Evolutionary conservation across 169 alveolate species (phyloP), one percentile per base, ranked within the genome.

Genomic region (Besnoitia besnoiti): DNA sequence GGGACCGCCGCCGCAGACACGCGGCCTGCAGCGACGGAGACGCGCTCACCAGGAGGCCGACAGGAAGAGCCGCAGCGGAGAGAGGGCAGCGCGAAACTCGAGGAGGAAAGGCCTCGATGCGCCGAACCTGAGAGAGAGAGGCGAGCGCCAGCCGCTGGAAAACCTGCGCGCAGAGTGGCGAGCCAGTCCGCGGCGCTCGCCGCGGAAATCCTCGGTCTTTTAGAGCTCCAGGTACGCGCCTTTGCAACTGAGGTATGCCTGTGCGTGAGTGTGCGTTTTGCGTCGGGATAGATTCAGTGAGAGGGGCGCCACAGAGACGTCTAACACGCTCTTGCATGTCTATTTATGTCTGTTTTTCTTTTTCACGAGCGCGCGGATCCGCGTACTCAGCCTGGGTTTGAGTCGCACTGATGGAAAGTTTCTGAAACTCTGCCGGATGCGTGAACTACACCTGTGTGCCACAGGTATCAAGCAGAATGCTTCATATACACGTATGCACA

Each of bases 121-220:
- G 40, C 59, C 5, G 37, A 27, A 77, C 61, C 3, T 30, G 55
- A 16, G 37, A 27, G 0, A 35, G 61, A 24, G n/a, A 24, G 61
- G 40, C 19, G 87, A 42, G 87, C 1, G 44, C 46, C 35, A 42
- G n/a, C 7, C 35, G 47, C 67, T 19, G 67, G 67, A n/a, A 55
- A 19, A 16, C 1, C n/a, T 5, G 30, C 67, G 67, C 30, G 82
- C 21, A 77, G 87, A 44, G 87, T 51, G 21, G 1, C 80, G 44
- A 30, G 39, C n/a, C 80, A 37, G 12, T 77, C 87, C n/a, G 87
- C 87, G n/a, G 33, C 14, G 55, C 59, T 77, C 21, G 87, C 87
- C 8, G 87, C 87, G 37, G 87, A 77, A 44, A 77, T 77, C 55
- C 87, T 77, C 33, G 87, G 40, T 10, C 10, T 77, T 24, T 37